Conservation (phyloP, 345 rosid species). For the Diplotaxis tenuifolia region DNA sequence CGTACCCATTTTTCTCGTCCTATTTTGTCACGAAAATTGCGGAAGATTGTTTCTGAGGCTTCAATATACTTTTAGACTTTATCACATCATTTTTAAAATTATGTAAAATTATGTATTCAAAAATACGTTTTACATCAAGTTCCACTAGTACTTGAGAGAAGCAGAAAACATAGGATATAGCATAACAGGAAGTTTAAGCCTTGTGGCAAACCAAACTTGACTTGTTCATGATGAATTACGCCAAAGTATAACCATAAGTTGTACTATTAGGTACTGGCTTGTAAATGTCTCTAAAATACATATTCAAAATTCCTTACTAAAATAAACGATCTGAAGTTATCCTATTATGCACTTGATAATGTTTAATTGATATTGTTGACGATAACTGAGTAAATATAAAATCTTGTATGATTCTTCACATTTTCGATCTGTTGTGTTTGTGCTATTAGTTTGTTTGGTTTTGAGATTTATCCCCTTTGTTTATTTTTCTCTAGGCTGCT, state of each 20-base stretch:
- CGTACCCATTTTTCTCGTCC: too few relatives aligned
- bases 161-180: too few relatives aligned
- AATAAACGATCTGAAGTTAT: too few relatives aligned
- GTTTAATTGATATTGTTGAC: not conserved
- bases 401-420: not conserved
- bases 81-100: not conserved
- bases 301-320: not conserved
- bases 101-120: not conserved
- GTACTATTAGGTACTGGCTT: not conserved
- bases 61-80: not conserved
- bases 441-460: not conserved
- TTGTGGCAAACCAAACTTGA: not conserved
- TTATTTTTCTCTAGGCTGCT: not conserved
- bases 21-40: not conserved
- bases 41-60: not conserved
- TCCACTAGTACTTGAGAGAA: not conserved
- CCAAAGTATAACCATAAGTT: not conserved
- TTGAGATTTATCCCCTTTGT: not conserved
- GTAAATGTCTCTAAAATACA: not conserved
- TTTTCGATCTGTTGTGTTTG: not conserved
- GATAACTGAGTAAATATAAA: not conserved
- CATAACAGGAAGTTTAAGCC: not conserved
- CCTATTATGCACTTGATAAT: too few relatives aligned
- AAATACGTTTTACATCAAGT: not conserved
- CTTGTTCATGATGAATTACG: not conserved